A percentile compares a stretch with the other conserved stretches of the same genome.
Conservation (phyloP, 2,329 filamentous ascomycete species). For the Alternaria sp. region DNA sequence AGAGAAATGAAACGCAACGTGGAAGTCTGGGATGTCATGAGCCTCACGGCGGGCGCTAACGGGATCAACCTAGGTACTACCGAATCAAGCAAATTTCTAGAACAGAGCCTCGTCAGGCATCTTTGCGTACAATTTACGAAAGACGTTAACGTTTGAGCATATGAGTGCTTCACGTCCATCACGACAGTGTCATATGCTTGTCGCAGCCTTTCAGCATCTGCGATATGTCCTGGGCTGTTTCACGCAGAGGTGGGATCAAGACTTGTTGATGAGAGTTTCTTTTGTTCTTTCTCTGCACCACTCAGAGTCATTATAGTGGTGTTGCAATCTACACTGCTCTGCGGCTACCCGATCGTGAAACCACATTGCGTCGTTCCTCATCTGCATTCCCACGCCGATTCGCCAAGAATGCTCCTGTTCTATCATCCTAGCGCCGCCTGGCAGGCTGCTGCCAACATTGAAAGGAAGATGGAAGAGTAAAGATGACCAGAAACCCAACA, state of each 20-base stretch:
- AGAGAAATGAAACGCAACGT: conserved; percentile 31
- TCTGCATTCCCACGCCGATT: conserved; percentile 29
- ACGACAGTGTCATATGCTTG: neutral
- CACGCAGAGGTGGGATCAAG: neutral
- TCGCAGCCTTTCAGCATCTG: neutral
- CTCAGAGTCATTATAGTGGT: conserved; percentile 41
- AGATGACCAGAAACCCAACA: conserved; percentile 37
- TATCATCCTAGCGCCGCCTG: conserved; percentile 41
- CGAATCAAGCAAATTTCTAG: conserved; percentile 9
- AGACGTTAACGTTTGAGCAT: neutral
- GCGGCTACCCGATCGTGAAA: conserved; percentile 28
- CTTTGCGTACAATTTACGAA: neutral
- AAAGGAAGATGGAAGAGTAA: conserved; percentile 38
- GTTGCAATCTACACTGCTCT: conserved; percentile 40
- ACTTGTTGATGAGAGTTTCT: conserved; percentile 23
- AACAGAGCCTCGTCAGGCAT: neutral
- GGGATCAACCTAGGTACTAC: conserved; percentile 20
- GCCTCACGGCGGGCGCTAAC: conserved; percentile 36
- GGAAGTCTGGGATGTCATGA: conserved; percentile 34
- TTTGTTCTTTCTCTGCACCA: conserved; percentile 40
- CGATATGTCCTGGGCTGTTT: neutral
- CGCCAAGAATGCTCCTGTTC: conserved; percentile 33
- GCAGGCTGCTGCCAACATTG: conserved; percentile 32
- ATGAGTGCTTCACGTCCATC: neutral
- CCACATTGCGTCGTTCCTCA: conserved; percentile 36